These are phyloP conservation scores for Cylindrotheca fusiformis DNA, from an alignment of 108 stramenopile genomes.

Conservation along the genomic window DNA sequence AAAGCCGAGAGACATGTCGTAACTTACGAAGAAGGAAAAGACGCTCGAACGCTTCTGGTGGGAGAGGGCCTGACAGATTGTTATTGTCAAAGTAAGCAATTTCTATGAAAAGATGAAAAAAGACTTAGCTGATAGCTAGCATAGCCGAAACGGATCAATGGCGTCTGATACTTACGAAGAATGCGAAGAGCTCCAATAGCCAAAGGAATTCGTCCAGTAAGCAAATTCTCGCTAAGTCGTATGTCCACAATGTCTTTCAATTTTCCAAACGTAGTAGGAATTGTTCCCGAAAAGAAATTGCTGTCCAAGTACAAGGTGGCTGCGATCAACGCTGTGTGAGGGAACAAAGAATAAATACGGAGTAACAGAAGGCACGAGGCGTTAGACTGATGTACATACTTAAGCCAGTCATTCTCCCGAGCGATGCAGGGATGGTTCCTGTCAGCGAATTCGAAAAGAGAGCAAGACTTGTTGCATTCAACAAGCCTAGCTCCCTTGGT, in stretches of 20 bases:
- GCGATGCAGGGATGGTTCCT: constrained; percentile 24
- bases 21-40: constrained; percentile 16
- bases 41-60: constrained; percentile 8
- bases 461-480: neutral
- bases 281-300: neutral
- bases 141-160: too few relatives aligned
- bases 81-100: constrained; percentile 26
- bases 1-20: neutral
- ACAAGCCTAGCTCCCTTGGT: constrained; percentile 26
- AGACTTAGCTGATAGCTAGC: too few relatives aligned
- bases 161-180: constrained; percentile 15
- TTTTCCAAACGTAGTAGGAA: neutral
- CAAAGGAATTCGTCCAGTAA: constrained; percentile 8
- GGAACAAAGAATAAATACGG: too few relatives aligned
- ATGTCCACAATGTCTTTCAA: neutral
- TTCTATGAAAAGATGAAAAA: neutral
- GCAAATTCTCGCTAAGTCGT: neutral
- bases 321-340: too few relatives aligned
- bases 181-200: constrained; percentile 3
- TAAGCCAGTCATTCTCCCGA: constrained; percentile 6
- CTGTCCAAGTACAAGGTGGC: too few relatives aligned
- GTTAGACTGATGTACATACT: constrained; percentile 1
- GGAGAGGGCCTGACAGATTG: constrained; percentile 15
- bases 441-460: too few relatives aligned
- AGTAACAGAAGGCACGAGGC: too few relatives aligned